phyloP scores from a whole-genome alignment of 176 grass and related monocot genomes.

The Miscanthus lutarioriparius region DNA sequence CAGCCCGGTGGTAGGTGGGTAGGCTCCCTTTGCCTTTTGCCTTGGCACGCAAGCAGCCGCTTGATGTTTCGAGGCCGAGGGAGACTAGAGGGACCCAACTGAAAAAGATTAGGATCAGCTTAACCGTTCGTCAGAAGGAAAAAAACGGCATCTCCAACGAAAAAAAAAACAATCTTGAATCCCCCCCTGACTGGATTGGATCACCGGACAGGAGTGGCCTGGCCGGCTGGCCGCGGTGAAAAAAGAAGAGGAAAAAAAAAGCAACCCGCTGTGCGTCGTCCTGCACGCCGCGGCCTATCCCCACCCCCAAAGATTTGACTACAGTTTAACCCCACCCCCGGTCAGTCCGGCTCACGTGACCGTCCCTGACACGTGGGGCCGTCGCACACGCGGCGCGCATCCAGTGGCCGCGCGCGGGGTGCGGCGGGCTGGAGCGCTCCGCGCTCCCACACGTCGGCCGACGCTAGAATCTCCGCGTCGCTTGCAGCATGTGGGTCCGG shows the following conservation, averaged over 20 bases:
- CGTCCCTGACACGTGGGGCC: background rate
- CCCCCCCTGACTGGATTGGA: background rate
- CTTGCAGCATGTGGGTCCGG: background rate
- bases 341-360: conserved; percentile 16
- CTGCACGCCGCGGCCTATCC: background rate
- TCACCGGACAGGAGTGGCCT: background rate
- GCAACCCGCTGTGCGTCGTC: too few species aligned
- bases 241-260: background rate
- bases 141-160: background rate
- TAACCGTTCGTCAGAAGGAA: background rate
- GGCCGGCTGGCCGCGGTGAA: background rate
- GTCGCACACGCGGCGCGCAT: background rate
- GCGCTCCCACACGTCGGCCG: conserved; percentile 22
- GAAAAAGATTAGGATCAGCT: background rate
- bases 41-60: conserved; percentile 20
- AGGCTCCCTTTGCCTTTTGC: background rate
- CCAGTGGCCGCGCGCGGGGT: background rate
- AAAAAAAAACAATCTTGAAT: background rate
- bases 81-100: background rate
- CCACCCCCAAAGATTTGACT: conserved; percentile 29
- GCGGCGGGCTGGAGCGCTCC: background rate
- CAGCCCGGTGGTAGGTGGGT: background rate
- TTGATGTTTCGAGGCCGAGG: too few species aligned
- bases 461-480: background rate
- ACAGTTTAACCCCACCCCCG: background rate